These are phyloP conservation scores for Neopestalotiopsis sp. DNA, from an alignment of 2,329 filamentous ascomycete species.

Conservation along the genomic window DNA sequence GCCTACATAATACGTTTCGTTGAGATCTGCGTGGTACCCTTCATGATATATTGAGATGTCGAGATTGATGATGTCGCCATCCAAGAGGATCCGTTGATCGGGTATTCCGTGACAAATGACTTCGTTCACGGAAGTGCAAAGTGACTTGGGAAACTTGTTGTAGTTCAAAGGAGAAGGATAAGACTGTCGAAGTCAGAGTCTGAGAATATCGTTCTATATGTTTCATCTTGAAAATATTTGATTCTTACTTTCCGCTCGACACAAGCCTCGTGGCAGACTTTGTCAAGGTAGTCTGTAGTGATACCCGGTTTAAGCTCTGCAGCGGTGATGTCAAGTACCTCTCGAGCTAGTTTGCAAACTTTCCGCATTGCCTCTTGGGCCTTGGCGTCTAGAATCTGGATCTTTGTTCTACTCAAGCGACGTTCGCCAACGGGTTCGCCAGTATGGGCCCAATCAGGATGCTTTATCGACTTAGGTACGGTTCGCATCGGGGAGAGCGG, in stretches of 20 bases:
- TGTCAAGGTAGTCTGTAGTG: slow-evolving; percentile 78
- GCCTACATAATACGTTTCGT: slow-evolving; percentile 98
- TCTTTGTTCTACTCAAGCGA: slow-evolving; percentile 76
- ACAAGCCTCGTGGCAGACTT: slow-evolving; percentile 78
- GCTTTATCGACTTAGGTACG: slow-evolving; percentile 79
- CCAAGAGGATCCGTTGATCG: slow-evolving; percentile 82
- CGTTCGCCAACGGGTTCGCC: slow-evolving; percentile 71
- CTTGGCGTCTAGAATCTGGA: slow-evolving; percentile 69
- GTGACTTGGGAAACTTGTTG: slow-evolving; percentile 94
- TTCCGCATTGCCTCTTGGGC: slow-evolving; percentile 76
- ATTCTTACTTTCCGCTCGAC: slow-evolving; percentile 72
- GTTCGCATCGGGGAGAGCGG: slow-evolving; percentile 75
- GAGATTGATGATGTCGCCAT: slow-evolving; percentile 97
- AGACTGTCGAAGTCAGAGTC: slow-evolving; percentile 59
- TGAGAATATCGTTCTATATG: too few relatives aligned
- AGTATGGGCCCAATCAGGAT: slow-evolving; percentile 87
- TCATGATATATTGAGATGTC: slow-evolving; percentile 94
- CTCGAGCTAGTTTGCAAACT: slow-evolving; percentile 72
- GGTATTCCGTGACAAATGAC: slow-evolving; percentile 99
- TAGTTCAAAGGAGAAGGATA: slow-evolving; percentile 97
- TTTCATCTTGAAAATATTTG: neutral
- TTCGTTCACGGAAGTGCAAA: slow-evolving; percentile 96
- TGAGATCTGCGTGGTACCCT: slow-evolving; percentile 94
- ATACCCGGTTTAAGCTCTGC: slow-evolving; percentile 72
- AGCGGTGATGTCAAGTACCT: slow-evolving; percentile 77